Percentiles rank a stretch among this genome's conserved stretches.
phyloP scores from a whole-genome alignment of 768 basidiomycete species.

The Russula griseocarnosa region DNA sequence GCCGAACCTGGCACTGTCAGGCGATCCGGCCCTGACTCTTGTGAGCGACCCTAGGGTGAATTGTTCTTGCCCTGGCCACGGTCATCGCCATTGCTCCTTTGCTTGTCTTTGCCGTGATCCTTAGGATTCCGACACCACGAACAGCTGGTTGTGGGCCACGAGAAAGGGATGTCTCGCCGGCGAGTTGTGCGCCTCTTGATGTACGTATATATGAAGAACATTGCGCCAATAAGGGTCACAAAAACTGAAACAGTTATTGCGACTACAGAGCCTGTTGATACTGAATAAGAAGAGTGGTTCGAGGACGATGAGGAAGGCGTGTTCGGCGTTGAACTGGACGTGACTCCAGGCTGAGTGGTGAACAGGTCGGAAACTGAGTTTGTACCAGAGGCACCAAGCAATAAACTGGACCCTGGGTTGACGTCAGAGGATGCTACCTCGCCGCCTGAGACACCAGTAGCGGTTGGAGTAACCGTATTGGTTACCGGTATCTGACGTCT shows the following conservation, averaged over 20 bases:
- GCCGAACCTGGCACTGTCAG: constrained; percentile 9
- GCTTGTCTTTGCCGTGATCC: background rate
- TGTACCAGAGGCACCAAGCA: constrained; percentile 1
- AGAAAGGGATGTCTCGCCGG: constrained; percentile 2
- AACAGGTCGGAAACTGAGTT: constrained; percentile 4
- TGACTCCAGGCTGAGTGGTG: background rate
- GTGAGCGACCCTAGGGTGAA: background rate
- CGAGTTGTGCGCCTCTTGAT: constrained; percentile 13
- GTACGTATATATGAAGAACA: constrained; percentile 16
- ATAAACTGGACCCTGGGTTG: background rate
- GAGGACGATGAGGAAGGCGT: background rate
- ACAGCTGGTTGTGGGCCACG: constrained; percentile 14
- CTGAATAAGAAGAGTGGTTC: background rate
- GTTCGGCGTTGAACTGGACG: constrained; percentile 1
- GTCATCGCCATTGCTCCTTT: constrained; percentile 14
- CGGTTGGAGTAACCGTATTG: background rate
- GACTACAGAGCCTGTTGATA: constrained; percentile 24
- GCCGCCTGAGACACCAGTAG: constrained; percentile 7
- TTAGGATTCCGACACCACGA: background rate
- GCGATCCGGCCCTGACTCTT: background rate
- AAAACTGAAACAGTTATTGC: constrained; percentile 22
- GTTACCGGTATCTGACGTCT: constrained; percentile 8
- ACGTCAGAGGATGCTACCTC: background rate
- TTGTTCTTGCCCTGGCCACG: constrained; percentile 15
- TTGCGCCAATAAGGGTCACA: constrained; percentile 9